Conservation (phyloP, 1,284 basidiomycete genomes). For the Anthracocystis panici-leucophaei region DNA sequence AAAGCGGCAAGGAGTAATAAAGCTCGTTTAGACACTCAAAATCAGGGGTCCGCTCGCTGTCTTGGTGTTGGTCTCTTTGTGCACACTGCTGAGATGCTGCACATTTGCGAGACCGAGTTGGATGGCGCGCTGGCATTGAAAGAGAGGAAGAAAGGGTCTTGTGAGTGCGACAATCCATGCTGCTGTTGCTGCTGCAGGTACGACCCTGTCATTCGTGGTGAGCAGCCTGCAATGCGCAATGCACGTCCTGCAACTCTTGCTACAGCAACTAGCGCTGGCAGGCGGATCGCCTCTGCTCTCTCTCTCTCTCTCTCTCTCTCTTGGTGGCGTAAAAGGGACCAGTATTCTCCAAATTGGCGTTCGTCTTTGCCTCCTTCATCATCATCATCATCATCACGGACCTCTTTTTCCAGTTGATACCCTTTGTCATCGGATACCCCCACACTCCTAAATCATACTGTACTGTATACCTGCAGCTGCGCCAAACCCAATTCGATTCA, state of each 20-base stretch:
- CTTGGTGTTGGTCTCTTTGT: slow-evolving; percentile 1
- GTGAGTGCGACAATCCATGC: background rate
- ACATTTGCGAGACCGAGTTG: too few relatives aligned
- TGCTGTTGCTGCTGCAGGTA: slow-evolving; percentile 6
- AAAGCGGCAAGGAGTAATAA: background rate
- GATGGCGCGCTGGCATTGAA: slow-evolving; percentile 22
- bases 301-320: slow-evolving; percentile 1
- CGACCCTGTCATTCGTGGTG: slow-evolving; percentile 3
- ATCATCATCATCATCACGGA: background rate
- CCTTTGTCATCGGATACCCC: background rate
- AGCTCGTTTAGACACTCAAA: background rate
- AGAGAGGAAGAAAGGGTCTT: slow-evolving; percentile 1
- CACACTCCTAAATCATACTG: slow-evolving; percentile 1
- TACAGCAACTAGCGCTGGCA: background rate
- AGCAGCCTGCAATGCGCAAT: background rate
- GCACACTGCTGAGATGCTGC: background rate
- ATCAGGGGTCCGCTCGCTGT: background rate
- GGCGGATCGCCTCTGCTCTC: background rate
- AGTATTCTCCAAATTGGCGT: too few relatives aligned
- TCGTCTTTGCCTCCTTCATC: background rate
- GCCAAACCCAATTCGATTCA: background rate
- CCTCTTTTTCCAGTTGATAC: background rate
- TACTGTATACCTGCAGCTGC: slow-evolving; percentile 3
- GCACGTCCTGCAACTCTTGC: background rate
- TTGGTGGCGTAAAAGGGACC: background rate